Percentiles rank a stretch among this genome's conserved stretches.
phyloP scores from a whole-genome alignment of 768 basidiomycete species.

The Fomitopsis pulvina region DNA sequence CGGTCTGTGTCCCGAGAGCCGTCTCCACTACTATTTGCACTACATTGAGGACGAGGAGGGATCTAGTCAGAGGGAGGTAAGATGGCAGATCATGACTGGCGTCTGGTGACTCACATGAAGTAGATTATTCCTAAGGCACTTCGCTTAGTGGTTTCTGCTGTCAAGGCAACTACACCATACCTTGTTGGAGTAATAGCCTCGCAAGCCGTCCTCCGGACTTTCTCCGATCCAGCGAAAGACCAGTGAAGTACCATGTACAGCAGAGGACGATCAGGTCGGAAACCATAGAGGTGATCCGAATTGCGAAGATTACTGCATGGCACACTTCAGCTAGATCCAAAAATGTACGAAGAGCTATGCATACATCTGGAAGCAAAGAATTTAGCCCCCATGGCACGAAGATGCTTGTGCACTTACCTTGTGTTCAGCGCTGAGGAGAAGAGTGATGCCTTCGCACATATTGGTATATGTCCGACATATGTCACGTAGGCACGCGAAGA shows the following conservation, averaged over 20 bases:
- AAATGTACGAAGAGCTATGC: not conserved
- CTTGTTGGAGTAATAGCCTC: not conserved
- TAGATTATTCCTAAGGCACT: not conserved
- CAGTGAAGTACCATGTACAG: not conserved
- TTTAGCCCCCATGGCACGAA: not conserved
- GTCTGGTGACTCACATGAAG: not conserved
- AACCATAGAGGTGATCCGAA: not conserved
- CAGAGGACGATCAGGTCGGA: not conserved
- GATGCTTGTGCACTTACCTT: not conserved
- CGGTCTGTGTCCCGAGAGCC: not conserved
- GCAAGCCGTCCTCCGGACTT: not conserved
- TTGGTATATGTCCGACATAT: not conserved
- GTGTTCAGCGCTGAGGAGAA: not conserved
- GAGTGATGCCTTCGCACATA: not conserved
- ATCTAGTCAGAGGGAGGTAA: not conserved
- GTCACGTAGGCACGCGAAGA: not conserved
- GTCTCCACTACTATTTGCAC: not conserved
- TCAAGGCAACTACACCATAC: not conserved
- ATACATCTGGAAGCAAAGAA: not conserved
- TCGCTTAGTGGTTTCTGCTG: no score
- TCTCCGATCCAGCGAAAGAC: not conserved
- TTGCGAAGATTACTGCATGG: not conserved
- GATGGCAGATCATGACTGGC: not conserved
- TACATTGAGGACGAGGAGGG: not conserved
- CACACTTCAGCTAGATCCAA: not conserved